Base-by-base conservation (phyloP, 2,329 filamentous ascomycete species). In the Penicillium sp. region DNA sequence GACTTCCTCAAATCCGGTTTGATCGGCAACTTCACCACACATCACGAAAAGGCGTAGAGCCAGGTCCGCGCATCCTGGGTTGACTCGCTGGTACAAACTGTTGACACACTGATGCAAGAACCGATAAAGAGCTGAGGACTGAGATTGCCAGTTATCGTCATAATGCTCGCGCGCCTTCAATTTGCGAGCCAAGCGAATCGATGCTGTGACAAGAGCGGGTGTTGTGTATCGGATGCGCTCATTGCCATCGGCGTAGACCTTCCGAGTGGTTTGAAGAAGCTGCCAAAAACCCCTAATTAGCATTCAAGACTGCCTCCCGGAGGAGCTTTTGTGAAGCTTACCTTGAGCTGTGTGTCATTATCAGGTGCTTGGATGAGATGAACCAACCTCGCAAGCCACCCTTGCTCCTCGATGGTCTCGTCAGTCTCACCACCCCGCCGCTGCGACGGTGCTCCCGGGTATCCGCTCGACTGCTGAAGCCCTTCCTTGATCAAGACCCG, bases 361-460 rank as follows among this genome's bases (percentile, higher is more conserved):
- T 94, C 82, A 33, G 88, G 77, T 39, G 83, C 86, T 48, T 88
- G 78, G 45, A 98, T 81, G 47, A 96, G 76, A 71, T 98, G 93
- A 13, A 96, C 83, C 63, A 98, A 85, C 59, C 93, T 81, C 33
- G 93, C 93, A 46, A 98, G 77, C 90, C 90, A 96, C 44, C 93
- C 93, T 75, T 98, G 93, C 72, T 98, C 93, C 70, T 98, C 91
- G 62, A 97, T 83, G 0, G 91, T 97, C 73, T 98, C 94, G 53
- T 98, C 93, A 0, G 93, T 97, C 74, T 98, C 94, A 40, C 80
- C 75, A 18, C 82, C 81, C 52, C 89, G 83, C 54, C 88, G 79
- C 63, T 91, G 87, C 11, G 76, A 72, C 5, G 86, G 82, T 35
- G 86, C 82, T 3, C 88, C 88, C 0, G 90, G 85, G 60, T 96